phyloP scores from a whole-genome alignment of 306 rosid species.

The Prunus dulcis region DNA sequence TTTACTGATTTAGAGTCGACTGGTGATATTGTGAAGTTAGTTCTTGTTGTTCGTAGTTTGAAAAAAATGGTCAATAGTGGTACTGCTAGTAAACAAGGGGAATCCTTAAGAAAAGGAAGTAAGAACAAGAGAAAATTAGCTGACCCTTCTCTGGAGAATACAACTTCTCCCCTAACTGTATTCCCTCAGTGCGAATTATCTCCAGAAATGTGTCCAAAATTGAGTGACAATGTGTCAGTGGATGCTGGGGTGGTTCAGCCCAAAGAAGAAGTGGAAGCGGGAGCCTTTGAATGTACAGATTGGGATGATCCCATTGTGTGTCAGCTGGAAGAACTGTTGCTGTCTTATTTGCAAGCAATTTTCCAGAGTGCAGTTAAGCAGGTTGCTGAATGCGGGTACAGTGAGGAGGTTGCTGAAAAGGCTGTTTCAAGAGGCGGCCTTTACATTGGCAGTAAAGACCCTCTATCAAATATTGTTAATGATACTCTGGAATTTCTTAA shows the following conservation, averaged over 20 bases:
- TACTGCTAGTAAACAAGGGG: slow-evolving; percentile 15
- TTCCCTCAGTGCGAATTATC: slow-evolving; percentile 24
- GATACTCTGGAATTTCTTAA: slow-evolving; percentile 34
- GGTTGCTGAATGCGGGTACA: slow-evolving; percentile 48
- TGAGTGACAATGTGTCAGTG: slow-evolving; percentile 3
- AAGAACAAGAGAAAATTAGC: slow-evolving; percentile 36
- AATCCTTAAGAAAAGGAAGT: slow-evolving; percentile 17
- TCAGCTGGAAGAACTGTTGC: slow-evolving; percentile 46
- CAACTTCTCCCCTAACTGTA: slow-evolving; percentile 18
- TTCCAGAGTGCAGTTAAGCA: slow-evolving; percentile 40
- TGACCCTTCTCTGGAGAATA: slow-evolving; percentile 20
- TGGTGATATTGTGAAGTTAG: slow-evolving; percentile 14
- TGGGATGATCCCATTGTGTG: slow-evolving; percentile 54
- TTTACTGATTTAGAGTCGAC: slow-evolving; percentile 26
- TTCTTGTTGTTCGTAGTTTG: slow-evolving; percentile 24
- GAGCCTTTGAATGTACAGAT: slow-evolving; percentile 32
- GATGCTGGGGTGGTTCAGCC: slow-evolving; percentile 19
- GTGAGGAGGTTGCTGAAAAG: slow-evolving; percentile 32
- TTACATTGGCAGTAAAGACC: slow-evolving; percentile 41
- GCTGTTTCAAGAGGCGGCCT: slow-evolving; percentile 48
- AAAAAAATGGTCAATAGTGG: slow-evolving; percentile 24
- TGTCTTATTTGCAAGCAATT: slow-evolving; percentile 44
- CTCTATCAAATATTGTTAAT: slow-evolving; percentile 35
- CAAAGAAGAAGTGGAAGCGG: slow-evolving; percentile 18
- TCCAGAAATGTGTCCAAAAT: not conserved